A percentile compares a stretch with the other conserved stretches of the same genome.
These are phyloP conservation scores for Brassica hybrid DNA, from an alignment of 441 rosid genomes.

Conservation along the genomic window DNA sequence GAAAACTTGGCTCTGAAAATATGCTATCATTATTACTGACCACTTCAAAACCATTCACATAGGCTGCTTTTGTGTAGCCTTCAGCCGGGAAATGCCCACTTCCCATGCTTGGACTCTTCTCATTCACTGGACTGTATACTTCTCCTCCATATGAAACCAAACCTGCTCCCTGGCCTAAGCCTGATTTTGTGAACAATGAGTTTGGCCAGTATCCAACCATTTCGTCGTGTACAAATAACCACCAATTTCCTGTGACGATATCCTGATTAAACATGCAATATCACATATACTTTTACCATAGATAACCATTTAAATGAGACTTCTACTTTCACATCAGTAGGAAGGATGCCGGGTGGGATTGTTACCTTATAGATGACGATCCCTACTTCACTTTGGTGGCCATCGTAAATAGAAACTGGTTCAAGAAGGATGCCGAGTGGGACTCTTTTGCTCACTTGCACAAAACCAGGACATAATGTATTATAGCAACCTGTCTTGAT, in stretches of 20 bases:
- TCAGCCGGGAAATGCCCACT: constrained; percentile 33
- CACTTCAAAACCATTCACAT: constrained; percentile 21
- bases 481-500: constrained; percentile 26
- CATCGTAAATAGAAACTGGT: constrained; percentile 18
- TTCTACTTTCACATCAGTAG: background rate
- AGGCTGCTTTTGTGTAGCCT: constrained; percentile 12
- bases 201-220: constrained; percentile 8
- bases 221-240: background rate
- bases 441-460: constrained; percentile 19
- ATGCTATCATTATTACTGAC: background rate
- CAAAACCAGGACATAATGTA: constrained; percentile 29
- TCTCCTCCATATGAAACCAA: constrained; percentile 32
- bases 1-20: background rate
- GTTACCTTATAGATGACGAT: constrained; percentile 23
- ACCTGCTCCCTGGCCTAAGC: constrained; percentile 13
- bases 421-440: constrained; percentile 14
- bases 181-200: background rate
- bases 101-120: constrained; percentile 33
- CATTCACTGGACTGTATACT: constrained; percentile 22
- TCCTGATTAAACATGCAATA: background rate
- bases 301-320: background rate
- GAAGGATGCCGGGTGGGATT: background rate
- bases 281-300: background rate
- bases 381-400: background rate
- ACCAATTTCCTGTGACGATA: background rate